phyloP scores from a whole-genome alignment of 495 filamentous ascomycete species.

The Xylaria intraflava region DNA sequence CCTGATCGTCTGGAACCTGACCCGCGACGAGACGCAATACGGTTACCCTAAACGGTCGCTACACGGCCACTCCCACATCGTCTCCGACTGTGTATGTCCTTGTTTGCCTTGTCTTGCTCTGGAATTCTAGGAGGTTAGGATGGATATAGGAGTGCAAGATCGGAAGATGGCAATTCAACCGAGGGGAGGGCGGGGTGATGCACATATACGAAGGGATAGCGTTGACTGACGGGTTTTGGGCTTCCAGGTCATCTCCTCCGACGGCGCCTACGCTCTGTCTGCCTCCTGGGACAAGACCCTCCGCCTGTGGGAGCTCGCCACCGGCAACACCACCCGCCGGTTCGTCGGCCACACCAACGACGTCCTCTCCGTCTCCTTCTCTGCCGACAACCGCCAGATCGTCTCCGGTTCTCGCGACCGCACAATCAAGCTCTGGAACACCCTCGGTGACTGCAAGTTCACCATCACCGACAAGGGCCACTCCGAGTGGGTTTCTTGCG shows the following conservation, averaged over 20 bases:
- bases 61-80: conserved; percentile 98
- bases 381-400: conserved; percentile 99
- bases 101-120: conserved; percentile 5
- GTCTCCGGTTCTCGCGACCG: conserved; percentile 97
- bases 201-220: conserved; percentile 6
- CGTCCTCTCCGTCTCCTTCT: conserved; percentile 99
- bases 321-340: conserved; percentile 89
- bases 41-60: conserved; percentile 98
- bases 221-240: conserved; percentile 34
- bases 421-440: conserved; percentile 99
- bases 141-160: not conserved
- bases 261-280: conserved; percentile 98
- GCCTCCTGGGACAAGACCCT: conserved; percentile 99
- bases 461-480: conserved; percentile 99
- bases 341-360: conserved; percentile 99
- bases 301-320: conserved; percentile 97
- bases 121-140: conserved; percentile 1
- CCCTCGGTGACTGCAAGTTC: conserved; percentile 99
- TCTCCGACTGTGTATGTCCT: conserved; percentile 95
- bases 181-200: not conserved
- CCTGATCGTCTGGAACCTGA: conserved; percentile 99
- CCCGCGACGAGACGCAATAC: conserved; percentile 94
- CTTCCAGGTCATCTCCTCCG: conserved; percentile 93
- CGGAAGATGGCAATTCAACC: not conserved
- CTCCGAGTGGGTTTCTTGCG: conserved; percentile 98